A percentile compares a stretch with the other conserved stretches of the same genome.
Evolutionary conservation across 2,329 filamentous ascomycete genomes (phyloP).

Genomic region (Didymellaceae sp.): DNA sequence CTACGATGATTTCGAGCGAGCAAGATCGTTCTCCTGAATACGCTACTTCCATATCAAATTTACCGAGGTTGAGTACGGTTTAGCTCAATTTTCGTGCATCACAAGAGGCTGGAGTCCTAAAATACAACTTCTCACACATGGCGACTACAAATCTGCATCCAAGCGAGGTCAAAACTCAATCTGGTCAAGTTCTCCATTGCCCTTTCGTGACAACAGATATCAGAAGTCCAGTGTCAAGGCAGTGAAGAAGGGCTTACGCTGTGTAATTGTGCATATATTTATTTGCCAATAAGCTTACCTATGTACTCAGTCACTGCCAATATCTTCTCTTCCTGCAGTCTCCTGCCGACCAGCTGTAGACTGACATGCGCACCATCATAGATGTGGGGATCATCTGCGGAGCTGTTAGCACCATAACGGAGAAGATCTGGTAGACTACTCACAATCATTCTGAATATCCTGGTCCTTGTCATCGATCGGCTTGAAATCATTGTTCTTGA

Average conservation of each 20-base stretch:
- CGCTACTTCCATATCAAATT: no score
- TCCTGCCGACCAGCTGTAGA: slow-evolving; percentile 47
- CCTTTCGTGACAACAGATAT: no score
- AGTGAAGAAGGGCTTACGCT: no score
- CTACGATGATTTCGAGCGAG: no score
- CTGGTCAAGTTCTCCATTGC: no score
- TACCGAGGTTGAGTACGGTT: no score
- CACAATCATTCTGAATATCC: slow-evolving; percentile 37
- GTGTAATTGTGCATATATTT: not conserved
- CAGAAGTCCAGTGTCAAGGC: no score
- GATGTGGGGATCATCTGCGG: slow-evolving; percentile 48
- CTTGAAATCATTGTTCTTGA: slow-evolving; percentile 30
- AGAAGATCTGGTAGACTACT: slow-evolving; percentile 8
- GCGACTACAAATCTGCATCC: not conserved
- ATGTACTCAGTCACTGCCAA: slow-evolving; percentile 46
- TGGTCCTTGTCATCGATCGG: slow-evolving; percentile 38
- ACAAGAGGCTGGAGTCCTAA: no score
- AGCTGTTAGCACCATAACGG: slow-evolving; percentile 9
- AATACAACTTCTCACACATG: no score
- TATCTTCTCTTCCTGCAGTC: slow-evolving; percentile 50
- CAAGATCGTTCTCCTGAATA: no score
- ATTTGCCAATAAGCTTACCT: slow-evolving; percentile 29
- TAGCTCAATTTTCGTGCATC: no score
- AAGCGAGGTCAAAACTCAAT: not conserved
- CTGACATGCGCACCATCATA: slow-evolving; percentile 49